Evolutionary conservation across 192 early-diverging fungal genomes (phyloP).

Genomic region (Gamsiella multidivaricata): DNA sequence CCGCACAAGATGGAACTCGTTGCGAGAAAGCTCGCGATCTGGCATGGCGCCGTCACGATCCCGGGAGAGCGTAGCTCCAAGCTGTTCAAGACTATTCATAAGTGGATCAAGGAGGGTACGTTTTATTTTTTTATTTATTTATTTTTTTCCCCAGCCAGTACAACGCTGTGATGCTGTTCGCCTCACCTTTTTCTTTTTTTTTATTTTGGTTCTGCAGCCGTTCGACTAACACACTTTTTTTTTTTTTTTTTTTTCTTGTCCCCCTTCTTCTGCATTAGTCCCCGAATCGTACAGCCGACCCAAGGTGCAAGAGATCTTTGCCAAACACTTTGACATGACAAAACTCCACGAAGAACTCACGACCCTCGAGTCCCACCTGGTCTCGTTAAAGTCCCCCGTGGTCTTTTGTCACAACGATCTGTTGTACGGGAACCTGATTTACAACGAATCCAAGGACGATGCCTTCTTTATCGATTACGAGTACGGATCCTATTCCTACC

Average conservation of each 20-base stretch:
- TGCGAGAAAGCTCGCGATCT: conserved; percentile 80
- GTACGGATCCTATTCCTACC: conserved; percentile 85
- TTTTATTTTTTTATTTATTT: background rate
- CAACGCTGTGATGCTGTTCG: background rate
- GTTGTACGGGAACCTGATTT: conserved; percentile 91
- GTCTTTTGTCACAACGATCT: conserved; percentile 96
- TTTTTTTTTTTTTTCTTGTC: background rate
- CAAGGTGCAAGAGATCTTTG: conserved; percentile 67
- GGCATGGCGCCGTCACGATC: conserved; percentile 69
- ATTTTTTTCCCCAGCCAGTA: background rate
- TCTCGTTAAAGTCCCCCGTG: conserved; percentile 75
- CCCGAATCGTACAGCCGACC: conserved; percentile 67
- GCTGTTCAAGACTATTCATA: conserved; percentile 77
- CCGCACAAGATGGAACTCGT: conserved; percentile 78
- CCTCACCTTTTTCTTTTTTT: background rate
- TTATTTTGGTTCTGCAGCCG: background rate
- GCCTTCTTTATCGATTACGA: conserved; percentile 95
- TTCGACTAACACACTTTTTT: background rate
- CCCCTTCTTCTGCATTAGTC: conserved; percentile 50
- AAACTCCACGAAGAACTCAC: conserved; percentile 57
- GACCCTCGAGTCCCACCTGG: conserved; percentile 65
- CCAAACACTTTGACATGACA: conserved; percentile 60
- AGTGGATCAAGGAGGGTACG: conserved; percentile 76
- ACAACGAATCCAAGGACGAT: conserved; percentile 64
- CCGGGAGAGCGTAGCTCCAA: conserved; percentile 55